Base-by-base conservation (phyloP, 345 rosid genomes). In the Dipteronia dyeriana region DNA sequence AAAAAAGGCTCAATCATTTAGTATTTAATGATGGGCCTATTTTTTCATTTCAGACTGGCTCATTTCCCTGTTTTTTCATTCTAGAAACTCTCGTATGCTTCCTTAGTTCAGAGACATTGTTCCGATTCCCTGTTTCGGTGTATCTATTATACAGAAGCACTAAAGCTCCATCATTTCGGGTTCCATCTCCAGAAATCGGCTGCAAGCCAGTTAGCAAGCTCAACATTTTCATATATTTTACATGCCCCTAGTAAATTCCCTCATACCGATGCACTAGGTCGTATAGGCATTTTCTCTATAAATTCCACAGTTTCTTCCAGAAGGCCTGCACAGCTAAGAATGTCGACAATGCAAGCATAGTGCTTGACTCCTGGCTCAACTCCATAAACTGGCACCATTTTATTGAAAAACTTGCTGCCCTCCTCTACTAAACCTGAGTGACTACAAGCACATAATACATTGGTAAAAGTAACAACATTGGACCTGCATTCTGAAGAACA, bases 201-300 rank as follows among this genome's bases (percentile, higher is more conserved):
- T 81, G 74, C 86, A 85, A 0, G 93, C 91, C 81, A 39, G 74
- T 80, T 92, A 60, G 91, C 97, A 64, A 92, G 85, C 70, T 74
- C 84, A 63, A 92, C 86, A 51, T 88, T 90, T 29, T 86, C 88
- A 39, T 90, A 89, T 80, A 88, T 83, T 82, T 81, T 89, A 74
- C 95, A 92, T 23, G 92, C 94, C 45, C 95, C 92, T 23, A 92
- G 92, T 13, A 88, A 78, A 8, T 94, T 92, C 29, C 94, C 95
- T 91, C 94, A 90, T 6, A 87, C 87, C 56, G 93, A 85, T 45
- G 85, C 77, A 53, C 84, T 84, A 11, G 94, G 90, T 49, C 23
- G 66, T 76, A 88, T 80, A 20, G 92, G 91, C 91, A 92, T 92
- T 73, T 82, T 84, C 76, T 87, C 84, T 39, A 88, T 88, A 29